Base-by-base conservation (phyloP, 805 yeast species). In the Candida andamanensis region DNA sequence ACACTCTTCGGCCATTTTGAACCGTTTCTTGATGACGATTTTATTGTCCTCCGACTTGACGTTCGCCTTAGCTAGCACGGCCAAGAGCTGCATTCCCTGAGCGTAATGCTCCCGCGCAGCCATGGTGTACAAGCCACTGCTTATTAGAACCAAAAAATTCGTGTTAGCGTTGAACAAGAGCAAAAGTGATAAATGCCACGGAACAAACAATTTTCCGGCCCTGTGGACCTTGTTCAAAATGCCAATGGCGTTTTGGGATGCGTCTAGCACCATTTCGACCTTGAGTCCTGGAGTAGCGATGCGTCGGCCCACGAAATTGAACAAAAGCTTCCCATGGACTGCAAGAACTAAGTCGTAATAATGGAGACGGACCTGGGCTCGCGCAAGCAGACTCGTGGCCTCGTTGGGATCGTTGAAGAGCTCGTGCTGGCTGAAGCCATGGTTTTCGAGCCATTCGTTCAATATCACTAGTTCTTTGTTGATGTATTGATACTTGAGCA, bases 1-100 rank as follows among this genome's bases (percentile, higher is more conserved):
- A 44, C 80, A 73, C 47, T 77, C 83, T 26, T 65, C 60, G 9
- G 69, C 72, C 84, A 77, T 77, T 32, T 56, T 60, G 43, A 62
- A 66, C 24, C 71, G 43, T 32, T 52, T 57, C 24, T 49, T 45
- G 26, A 53, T 44, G 8, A 63, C 35, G 5, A 53, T 40, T 29
- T 52, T 54, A 8, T 64, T 61, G 43, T 56, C 36, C 6, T 44
- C 49, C 32, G 54, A 50, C 15, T 48, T 40, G 5, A 65, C 62
- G 20, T 63, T 47, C 16, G 68, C 44, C 13, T 26, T 28, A 19
- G 49, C 54, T 37, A 43, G 58, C 12, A 50, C 37, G 9, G 25
- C 33, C 11, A 60, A 36, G 6, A 63, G 38, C 3, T 38, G 31
- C 26, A 60, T 49, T 5, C 56, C 34, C 11, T 46, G 46, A n/a